A percentile compares a stretch with the other conserved stretches of the same genome.
phyloP scores from a whole-genome alignment of 2,329 filamentous ascomycete species.

The Phialophora tarda region DNA sequence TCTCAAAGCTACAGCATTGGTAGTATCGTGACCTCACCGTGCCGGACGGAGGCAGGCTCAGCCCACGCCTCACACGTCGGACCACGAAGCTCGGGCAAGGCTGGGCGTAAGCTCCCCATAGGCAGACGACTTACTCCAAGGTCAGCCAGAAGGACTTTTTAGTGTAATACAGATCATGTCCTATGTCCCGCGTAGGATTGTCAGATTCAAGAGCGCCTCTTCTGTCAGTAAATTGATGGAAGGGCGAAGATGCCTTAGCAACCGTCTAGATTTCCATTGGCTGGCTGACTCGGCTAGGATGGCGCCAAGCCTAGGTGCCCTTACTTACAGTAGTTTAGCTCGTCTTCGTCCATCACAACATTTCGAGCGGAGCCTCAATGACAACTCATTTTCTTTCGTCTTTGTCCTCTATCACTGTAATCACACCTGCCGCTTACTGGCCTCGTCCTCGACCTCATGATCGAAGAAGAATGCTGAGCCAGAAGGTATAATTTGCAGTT shows the following conservation, averaged over 20 bases:
- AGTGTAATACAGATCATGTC: not conserved
- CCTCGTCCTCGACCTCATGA: not conserved
- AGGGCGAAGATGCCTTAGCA: not conserved
- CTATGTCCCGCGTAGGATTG: not conserved
- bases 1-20: not conserved
- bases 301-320: too few species aligned
- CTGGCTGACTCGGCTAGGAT: too few species aligned
- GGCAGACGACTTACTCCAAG: not conserved
- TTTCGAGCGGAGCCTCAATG: too few species aligned
- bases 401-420: not conserved
- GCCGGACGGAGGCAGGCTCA: not conserved
- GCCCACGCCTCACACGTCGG: not conserved
- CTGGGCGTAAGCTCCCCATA: conserved; percentile 3
- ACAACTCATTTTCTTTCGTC: too few species aligned
- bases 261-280: too few species aligned
- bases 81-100: not conserved
- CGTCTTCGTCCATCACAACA: too few species aligned
- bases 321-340: too few species aligned
- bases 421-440: not conserved
- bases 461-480: not conserved
- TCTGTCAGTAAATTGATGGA: not conserved
- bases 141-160: not conserved
- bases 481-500: not conserved
- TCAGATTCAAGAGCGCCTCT: not conserved
- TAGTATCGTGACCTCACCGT: not conserved